Evolutionary conservation across 2,329 filamentous ascomycete species (phyloP).

Genomic region (Exserohilum rostratum): DNA sequence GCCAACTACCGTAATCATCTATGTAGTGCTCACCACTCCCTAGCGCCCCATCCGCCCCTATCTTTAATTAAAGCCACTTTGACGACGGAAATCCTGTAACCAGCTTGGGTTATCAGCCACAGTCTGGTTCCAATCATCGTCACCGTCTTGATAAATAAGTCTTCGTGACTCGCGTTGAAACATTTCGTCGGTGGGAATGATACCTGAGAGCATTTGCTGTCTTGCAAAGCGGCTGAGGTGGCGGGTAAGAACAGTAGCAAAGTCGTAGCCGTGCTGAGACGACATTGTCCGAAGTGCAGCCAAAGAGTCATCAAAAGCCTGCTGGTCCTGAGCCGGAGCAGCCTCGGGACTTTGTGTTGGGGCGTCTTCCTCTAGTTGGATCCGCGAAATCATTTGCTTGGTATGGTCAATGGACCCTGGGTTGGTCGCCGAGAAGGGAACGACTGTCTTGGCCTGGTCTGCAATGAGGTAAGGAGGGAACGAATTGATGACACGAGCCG

Average conservation of each 20-base stretch:
- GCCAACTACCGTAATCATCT: no score
- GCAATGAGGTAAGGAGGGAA: slow-evolving; percentile 56
- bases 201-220: slow-evolving; percentile 42
- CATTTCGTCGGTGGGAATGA: slow-evolving; percentile 56
- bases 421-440: slow-evolving; percentile 52
- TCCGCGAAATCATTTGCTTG: slow-evolving; percentile 24
- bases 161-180: slow-evolving; percentile 53
- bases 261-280: slow-evolving; percentile 32
- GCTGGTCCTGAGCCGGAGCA: background rate
- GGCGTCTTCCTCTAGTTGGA: slow-evolving; percentile 10
- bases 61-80: slow-evolving; percentile 1
- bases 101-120: slow-evolving; percentile 23
- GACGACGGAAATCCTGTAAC: slow-evolving; percentile 9
- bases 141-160: slow-evolving; percentile 52
- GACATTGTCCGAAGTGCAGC: slow-evolving; percentile 3
- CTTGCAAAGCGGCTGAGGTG: slow-evolving; percentile 51
- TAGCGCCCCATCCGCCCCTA: background rate
- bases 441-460: slow-evolving; percentile 46
- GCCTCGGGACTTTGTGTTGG: background rate
- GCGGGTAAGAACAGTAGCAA: slow-evolving; percentile 52
- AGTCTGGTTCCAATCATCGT: slow-evolving; percentile 54
- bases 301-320: background rate
- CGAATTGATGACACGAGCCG: slow-evolving; percentile 51
- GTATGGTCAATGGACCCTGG: slow-evolving; percentile 27
- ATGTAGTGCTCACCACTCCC: no score